Base-by-base conservation (phyloP, 495 filamentous ascomycete genomes). In the Xylaria curta region DNA sequence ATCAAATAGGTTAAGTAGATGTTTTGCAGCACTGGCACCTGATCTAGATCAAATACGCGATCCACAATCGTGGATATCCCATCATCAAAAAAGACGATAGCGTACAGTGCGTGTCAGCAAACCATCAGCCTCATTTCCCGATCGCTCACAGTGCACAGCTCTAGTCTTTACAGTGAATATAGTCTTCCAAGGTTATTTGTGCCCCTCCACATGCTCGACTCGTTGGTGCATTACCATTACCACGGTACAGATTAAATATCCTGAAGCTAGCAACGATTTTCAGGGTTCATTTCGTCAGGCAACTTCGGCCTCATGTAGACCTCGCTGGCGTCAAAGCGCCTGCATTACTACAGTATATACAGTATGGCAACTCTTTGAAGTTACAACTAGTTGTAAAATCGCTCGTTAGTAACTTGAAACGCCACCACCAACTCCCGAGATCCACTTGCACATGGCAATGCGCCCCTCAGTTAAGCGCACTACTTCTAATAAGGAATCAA, bases 401-500 rank as follows among this genome's bases (percentile, higher is more conserved):
- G 63, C 47, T 53, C 63, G 28, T 36, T 3, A 31, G 19, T 21
- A 36, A 63, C 19, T 26, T 40, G 9, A 49, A 65, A 49, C 62
- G 62, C 21, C 62, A 21, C 40, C 40, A 65, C 15, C 62, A 49
- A 47, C 62, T 65, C 44, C 62, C 44, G 62, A 65, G 40, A 21
- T 49, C 62, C 62, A 49, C 62, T 47, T 65, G n/a, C 62, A 49
- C 62, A 65, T 65, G 62, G 62, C 62, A 46, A 65, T 9, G 8
- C 24, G 62, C 62, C 62, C 40, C 42, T 46, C 42, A 46, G 31
- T 49, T 21, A 4, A 0, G 17, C 12, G 13, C 58, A 17, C 53
- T 56, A 56, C 10, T 4, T 56, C 26, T 7, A 56, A 56, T 31
- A 26, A 31, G 24, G 53, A 28, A 31, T 56, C 53, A 56, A 56